A percentile compares a stretch with the other conserved stretches of the same genome.
These are phyloP conservation scores for Flueggea neowawraea DNA, from an alignment of 441 rosid species.

Conservation along the genomic window DNA sequence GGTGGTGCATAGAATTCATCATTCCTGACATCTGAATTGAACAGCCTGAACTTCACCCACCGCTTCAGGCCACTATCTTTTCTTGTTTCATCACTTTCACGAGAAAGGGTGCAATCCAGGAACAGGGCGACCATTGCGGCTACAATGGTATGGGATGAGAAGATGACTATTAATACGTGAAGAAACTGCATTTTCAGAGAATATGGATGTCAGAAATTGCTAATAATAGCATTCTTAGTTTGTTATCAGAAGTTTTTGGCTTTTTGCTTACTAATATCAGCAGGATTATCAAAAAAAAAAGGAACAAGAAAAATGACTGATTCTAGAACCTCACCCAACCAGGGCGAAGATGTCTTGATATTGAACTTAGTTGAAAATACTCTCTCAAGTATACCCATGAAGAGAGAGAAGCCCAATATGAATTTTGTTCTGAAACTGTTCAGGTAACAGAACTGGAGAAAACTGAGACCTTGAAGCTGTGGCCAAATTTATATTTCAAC, in stretches of 20 bases:
- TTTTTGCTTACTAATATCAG: no score
- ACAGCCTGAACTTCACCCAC: conserved; percentile 67
- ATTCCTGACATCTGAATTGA: conserved; percentile 58
- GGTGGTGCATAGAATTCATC: conserved; percentile 73
- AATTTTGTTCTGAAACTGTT: conserved; percentile 63
- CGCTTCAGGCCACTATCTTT: conserved; percentile 67
- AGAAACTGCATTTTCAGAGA: conserved; percentile 43
- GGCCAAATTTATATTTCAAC: not conserved
- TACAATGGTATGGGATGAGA: conserved; percentile 55
- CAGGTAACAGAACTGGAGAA: conserved; percentile 74
- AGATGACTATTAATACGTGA: conserved; percentile 51
- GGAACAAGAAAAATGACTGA: not conserved
- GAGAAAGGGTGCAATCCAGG: no score
- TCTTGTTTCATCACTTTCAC: conserved; percentile 39
- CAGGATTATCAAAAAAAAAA: no score
- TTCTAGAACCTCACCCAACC: conserved; percentile 29
- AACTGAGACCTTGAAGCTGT: conserved; percentile 64
- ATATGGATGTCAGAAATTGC: no score
- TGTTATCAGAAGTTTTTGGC: no score
- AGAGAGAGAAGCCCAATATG: conserved; percentile 61
- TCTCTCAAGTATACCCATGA: conserved; percentile 71
- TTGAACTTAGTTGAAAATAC: conserved; percentile 37
- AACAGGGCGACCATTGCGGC: conserved; percentile 50
- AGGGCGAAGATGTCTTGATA: conserved; percentile 25
- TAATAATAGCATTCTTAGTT: no score